These are phyloP conservation scores for Fusarium drepaniforme DNA, from an alignment of 2,329 filamentous ascomycete species.

Conservation along the genomic window DNA sequence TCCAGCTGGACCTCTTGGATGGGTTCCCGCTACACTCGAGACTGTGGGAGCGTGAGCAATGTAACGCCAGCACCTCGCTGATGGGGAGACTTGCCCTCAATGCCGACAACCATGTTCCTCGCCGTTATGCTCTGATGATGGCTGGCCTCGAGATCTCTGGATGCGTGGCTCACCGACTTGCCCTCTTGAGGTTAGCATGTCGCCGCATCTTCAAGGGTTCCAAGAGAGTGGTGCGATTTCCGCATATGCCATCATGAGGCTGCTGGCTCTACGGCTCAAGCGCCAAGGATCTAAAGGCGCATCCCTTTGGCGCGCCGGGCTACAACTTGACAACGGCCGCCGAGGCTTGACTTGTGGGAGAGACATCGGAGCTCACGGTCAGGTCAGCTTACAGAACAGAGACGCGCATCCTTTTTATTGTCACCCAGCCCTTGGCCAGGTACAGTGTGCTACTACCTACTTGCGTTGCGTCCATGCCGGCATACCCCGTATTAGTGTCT, in stretches of 20 bases:
- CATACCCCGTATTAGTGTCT: conserved; percentile 17
- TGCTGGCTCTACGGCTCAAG: conserved; percentile 32
- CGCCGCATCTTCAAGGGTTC: conserved; percentile 29
- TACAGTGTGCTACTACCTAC: conserved; percentile 2
- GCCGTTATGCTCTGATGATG: conserved; percentile 33
- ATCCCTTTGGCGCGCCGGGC: conserved; percentile 11
- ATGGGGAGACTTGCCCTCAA: conserved; percentile 18
- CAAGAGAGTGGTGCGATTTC: conserved; percentile 41
- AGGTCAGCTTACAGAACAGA: not conserved
- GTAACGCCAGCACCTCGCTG: conserved; percentile 23
- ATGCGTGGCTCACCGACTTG: conserved; percentile 39
- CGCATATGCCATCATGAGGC: conserved; percentile 43
- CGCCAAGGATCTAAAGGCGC: conserved; percentile 21
- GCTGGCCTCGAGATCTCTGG: conserved; percentile 41
- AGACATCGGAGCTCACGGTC: conserved; percentile 3
- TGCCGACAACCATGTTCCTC: conserved; percentile 19
- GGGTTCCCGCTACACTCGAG: not conserved
- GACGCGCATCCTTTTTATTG: conserved; percentile 6
- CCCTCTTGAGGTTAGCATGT: conserved; percentile 39
- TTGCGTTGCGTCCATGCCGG: not conserved
- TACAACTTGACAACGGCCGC: not conserved
- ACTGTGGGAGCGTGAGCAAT: conserved; percentile 19
- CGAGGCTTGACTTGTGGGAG: not conserved
- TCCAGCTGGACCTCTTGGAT: not conserved
- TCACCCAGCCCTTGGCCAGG: not conserved